Percentiles rank a stretch among this genome's conserved stretches.
These are phyloP conservation scores for Ceriops zippeliana DNA, from an alignment of 345 rosid species.

Conservation along the genomic window DNA sequence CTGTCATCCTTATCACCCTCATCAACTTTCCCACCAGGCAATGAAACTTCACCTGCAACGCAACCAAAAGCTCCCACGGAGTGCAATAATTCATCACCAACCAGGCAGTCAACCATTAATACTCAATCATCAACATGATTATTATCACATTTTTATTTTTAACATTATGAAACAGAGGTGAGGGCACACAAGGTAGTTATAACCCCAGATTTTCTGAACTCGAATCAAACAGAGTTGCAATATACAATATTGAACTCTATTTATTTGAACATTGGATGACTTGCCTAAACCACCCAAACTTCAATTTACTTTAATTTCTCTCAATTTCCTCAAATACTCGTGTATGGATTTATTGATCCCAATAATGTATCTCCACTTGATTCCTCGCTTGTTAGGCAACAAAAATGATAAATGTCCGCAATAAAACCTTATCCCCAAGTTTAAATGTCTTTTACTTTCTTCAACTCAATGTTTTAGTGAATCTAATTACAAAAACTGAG, in stretches of 20 bases:
- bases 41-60: conserved; percentile 73
- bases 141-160: not conserved
- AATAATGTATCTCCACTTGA: too few relatives aligned
- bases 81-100: conserved; percentile 8
- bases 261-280: not conserved
- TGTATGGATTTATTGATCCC: too few relatives aligned
- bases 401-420: too few relatives aligned
- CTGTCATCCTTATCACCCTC: conserved; percentile 65
- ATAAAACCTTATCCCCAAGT: not conserved
- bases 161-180: not conserved
- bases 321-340: not conserved
- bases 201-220: not conserved
- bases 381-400: too few relatives aligned
- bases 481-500: not conserved
- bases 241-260: not conserved
- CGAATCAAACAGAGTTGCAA: not conserved
- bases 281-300: not conserved
- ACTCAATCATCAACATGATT: not conserved
- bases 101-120: not conserved
- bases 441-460: not conserved
- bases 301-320: not conserved
- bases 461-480: not conserved
- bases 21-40: conserved; percentile 77
- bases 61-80: conserved; percentile 20
- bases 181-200: not conserved